Evolutionary conservation across 352 stramenopile genomes (phyloP), one percentile per base, ranked within the genome.

Genomic region (Phytophthora colocasiae): DNA sequence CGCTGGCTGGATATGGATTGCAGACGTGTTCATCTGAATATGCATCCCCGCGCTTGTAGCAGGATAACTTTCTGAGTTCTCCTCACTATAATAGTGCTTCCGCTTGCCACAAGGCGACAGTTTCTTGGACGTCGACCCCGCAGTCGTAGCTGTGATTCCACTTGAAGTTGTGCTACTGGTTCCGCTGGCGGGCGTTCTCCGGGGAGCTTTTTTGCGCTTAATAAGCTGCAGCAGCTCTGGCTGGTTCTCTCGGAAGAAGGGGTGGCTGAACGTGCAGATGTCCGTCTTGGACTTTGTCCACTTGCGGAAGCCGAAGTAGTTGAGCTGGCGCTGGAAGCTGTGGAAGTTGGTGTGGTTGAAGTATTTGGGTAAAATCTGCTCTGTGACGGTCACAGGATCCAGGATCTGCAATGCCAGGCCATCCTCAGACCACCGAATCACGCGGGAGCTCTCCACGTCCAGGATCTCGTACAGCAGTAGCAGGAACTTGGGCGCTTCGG

Each of bases 301-400:
- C 65, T 95, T 95, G 53, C 82, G 79, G 69, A 98, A 98, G 29
- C 77, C 83, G 81, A 98, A 98, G 69, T 98, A 97, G 71, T 96
- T 97, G 45, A 98, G 78, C 69, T 98, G 92, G 41, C 93, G 81
- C 63, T 97, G 89, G 57, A 98, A 95, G 45, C 89, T 97, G 51
- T 94, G 89, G 69, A 97, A 98, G 59, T 93, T 97, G 51, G 81
- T 85, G 73, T 98, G 92, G 56, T 97, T 98, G 60, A 98, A 98
- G 75, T 98, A 98, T 63, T 92, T 91, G 29, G 93, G 91, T 12
- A 98, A 69, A 38, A 98, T 84, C 69, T 92, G 85, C 53, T 81
- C 73, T 47, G 73, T 81, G 53, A 81, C 69, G 34, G 91, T 83
- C 19, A 85, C 66, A 52, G 83, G 78, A 53, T 83, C 77, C 34